phyloP scores from a whole-genome alignment of 2,329 filamentous ascomycete species.

The Aspergillus thermomutatus region DNA sequence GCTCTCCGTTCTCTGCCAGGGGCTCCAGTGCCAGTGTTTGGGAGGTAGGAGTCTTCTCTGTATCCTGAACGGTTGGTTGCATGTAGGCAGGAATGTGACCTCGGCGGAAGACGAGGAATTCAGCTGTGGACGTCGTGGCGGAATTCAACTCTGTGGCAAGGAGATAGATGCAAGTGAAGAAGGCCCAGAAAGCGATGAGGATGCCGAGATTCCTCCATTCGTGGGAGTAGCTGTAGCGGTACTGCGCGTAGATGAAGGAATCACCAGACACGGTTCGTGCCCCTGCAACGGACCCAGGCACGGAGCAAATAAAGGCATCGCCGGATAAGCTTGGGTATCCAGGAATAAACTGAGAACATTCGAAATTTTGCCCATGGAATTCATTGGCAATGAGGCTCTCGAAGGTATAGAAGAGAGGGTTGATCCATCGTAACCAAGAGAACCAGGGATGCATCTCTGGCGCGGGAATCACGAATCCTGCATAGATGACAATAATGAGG shows the following conservation, averaged over 20 bases:
- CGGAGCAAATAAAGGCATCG: conserved; percentile 52
- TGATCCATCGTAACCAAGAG: conserved; percentile 64
- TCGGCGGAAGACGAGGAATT: conserved; percentile 65
- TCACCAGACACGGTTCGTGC: conserved; percentile 57
- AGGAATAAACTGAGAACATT: conserved; percentile 51
- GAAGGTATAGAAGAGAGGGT: conserved; percentile 64
- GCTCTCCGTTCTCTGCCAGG: conserved; percentile 12
- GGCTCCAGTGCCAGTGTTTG: conserved; percentile 12
- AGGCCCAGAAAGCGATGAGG: conserved; percentile 60
- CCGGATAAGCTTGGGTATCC: conserved; percentile 44
- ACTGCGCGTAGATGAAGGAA: conserved; percentile 55
- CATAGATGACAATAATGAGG: conserved; percentile 61
- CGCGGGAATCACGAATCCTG: conserved; percentile 62
- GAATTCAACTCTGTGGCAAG: conserved; percentile 64
- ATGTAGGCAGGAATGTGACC: conserved; percentile 48
- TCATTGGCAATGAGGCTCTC: conserved; percentile 57
- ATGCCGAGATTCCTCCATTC: conserved; percentile 70
- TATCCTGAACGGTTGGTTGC: conserved; percentile 21
- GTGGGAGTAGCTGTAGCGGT: conserved; percentile 56
- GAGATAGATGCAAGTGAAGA: conserved; percentile 64
- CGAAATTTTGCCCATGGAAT: conserved; percentile 57
- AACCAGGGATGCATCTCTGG: conserved; percentile 60
- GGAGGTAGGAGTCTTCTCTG: conserved; percentile 15
- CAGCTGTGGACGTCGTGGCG: conserved; percentile 59
- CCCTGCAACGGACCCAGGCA: conserved; percentile 55